phyloP scores from a whole-genome alignment of 345 rosid genomes.

The Acer yangbiense region DNA sequence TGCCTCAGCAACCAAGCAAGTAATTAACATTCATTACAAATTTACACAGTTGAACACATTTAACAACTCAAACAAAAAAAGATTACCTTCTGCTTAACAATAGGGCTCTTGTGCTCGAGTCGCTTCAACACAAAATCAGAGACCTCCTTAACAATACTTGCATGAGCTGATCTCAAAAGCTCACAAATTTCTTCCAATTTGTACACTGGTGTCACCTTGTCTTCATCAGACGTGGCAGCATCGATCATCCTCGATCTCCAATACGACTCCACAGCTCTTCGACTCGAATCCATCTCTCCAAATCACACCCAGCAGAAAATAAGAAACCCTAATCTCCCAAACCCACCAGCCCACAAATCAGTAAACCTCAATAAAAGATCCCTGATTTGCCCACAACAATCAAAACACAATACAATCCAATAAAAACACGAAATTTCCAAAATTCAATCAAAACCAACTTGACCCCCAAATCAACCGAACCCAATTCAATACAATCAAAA shows the following conservation, averaged over 20 bases:
- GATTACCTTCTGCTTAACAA: conserved; percentile 91
- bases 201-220: conserved; percentile 93
- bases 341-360: neutral
- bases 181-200: conserved; percentile 95
- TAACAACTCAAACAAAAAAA: neutral
- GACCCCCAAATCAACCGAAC: neutral
- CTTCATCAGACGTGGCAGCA: conserved; percentile 85
- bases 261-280: conserved; percentile 98
- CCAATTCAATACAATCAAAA: neutral
- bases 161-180: conserved; percentile 83
- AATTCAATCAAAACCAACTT: neutral
- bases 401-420: neutral
- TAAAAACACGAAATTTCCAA: neutral
- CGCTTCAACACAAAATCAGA: conserved; percentile 83
- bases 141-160: conserved; percentile 83
- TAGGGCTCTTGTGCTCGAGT: conserved; percentile 87
- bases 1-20: too few relatives aligned
- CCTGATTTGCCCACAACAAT: neutral
- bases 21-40: too few relatives aligned
- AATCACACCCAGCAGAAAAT: neutral
- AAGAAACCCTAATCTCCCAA: neutral
- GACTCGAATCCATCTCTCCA: conserved; percentile 84
- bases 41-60: neutral
- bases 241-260: conserved; percentile 97
- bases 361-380: too few relatives aligned